A percentile compares a stretch with the other conserved stretches of the same genome.
Evolutionary conservation across 257 asterid species (phyloP).

Genomic region (Solanum bulbocastanum): DNA sequence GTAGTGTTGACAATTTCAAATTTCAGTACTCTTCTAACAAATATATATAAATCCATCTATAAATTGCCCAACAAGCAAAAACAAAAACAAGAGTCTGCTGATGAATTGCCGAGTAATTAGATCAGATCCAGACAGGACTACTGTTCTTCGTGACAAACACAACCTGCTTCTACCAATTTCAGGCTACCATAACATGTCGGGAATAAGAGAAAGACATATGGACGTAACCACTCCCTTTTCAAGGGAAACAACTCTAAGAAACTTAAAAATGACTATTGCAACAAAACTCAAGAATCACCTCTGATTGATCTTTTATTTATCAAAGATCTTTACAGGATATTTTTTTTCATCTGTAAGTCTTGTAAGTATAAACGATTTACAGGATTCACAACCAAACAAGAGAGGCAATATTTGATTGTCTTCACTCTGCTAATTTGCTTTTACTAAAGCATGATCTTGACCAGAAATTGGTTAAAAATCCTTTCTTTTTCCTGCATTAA

Average conservation of each 20-base stretch:
- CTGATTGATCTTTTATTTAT: background rate
- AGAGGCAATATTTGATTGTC: background rate
- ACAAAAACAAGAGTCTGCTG: background rate
- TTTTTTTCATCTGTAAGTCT: background rate
- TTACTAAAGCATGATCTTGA: constrained; percentile 19
- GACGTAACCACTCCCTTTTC: background rate
- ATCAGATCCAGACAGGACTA: background rate
- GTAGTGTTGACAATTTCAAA: background rate
- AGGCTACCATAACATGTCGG: background rate
- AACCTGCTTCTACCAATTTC: background rate
- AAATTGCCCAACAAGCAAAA: background rate
- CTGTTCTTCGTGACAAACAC: background rate
- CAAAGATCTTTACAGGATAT: background rate
- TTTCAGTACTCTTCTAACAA: background rate
- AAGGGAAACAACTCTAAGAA: background rate
- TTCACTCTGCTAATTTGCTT: constrained; percentile 19
- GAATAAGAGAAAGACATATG: background rate
- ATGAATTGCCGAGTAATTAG: background rate
- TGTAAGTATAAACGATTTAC: background rate
- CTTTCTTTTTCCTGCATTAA: constrained; percentile 37
- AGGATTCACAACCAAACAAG: background rate
- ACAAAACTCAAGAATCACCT: background rate
- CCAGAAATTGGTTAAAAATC: constrained; percentile 24
- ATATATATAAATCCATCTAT: background rate
- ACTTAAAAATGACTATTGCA: background rate